Evolutionary conservation across 2,329 filamentous ascomycete species (phyloP).

Genomic region (Ramularia endophylla): DNA sequence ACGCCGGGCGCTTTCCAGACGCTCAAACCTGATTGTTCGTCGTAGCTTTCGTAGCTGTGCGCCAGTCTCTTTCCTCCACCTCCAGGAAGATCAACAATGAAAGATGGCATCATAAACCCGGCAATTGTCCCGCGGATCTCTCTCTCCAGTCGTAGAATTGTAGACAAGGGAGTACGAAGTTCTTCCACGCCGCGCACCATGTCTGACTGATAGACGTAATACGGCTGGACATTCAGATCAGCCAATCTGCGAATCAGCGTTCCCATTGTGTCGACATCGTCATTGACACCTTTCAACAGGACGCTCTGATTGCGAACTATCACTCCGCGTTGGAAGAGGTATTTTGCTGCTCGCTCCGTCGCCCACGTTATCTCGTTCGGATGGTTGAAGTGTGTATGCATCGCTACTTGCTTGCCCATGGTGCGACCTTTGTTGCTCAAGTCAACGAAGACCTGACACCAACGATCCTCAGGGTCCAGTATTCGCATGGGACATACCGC

Average conservation of each 20-base stretch:
- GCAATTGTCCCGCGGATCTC: conserved; percentile 55
- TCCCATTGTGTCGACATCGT: conserved; percentile 49
- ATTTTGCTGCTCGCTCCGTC: conserved; percentile 46
- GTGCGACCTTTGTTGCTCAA: conserved; percentile 47
- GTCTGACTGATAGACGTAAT: conserved; percentile 62
- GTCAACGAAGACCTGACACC: conserved; percentile 48
- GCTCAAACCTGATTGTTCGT: conserved; percentile 49
- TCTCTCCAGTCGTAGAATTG: conserved; percentile 53
- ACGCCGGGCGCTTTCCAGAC: conserved; percentile 53
- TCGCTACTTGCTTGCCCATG: conserved; percentile 54
- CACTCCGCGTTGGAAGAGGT: conserved; percentile 47
- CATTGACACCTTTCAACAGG: conserved; percentile 54
- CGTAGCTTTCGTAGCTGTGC: conserved; percentile 48
- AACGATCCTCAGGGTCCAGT: conserved; percentile 47
- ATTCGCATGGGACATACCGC: conserved; percentile 54
- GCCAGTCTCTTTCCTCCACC: conserved; percentile 59
- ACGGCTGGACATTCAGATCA: conserved; percentile 54
- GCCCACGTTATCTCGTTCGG: conserved; percentile 58
- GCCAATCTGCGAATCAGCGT: conserved; percentile 49
- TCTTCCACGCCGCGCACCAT: conserved; percentile 58
- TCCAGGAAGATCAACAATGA: conserved; percentile 58
- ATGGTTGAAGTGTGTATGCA: conserved; percentile 63
- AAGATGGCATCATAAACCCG: conserved; percentile 57
- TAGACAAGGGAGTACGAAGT: conserved; percentile 54
- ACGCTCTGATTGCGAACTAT: conserved; percentile 57